phyloP scores from a whole-genome alignment of 2,329 filamentous ascomycete genomes.

The Zymoseptoria brevis region DNA sequence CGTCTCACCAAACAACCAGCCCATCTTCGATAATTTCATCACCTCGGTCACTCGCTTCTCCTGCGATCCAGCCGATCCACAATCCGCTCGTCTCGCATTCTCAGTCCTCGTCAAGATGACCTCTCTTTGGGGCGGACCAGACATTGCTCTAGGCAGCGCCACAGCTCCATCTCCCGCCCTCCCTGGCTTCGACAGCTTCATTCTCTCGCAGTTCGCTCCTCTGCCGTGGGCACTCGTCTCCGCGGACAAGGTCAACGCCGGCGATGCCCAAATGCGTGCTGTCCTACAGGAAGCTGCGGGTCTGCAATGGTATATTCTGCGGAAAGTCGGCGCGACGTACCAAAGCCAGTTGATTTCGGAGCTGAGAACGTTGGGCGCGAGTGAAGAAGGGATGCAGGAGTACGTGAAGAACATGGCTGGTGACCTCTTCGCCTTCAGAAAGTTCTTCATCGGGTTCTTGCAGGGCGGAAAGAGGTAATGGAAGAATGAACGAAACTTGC shows the following conservation, averaged over 20 bases:
- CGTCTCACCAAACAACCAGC: conserved; percentile 83
- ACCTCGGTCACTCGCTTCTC: conserved; percentile 77
- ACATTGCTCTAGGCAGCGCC: conserved; percentile 45
- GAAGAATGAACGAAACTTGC: not conserved
- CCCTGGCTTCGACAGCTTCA: conserved; percentile 85
- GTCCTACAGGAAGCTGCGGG: conserved; percentile 81
- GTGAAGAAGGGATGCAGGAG: conserved; percentile 54
- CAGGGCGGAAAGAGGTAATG: conserved; percentile 21
- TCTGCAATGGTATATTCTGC: conserved; percentile 81
- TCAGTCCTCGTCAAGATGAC: conserved; percentile 77
- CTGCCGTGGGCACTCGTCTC: conserved; percentile 83
- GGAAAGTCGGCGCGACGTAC: conserved; percentile 79
- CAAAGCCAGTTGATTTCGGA: conserved; percentile 59
- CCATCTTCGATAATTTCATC: conserved; percentile 80
- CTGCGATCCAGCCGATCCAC: conserved; percentile 62
- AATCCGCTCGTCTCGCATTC: conserved; percentile 67
- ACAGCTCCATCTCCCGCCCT: conserved; percentile 50
- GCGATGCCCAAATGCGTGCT: conserved; percentile 81
- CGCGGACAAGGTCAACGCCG: conserved; percentile 69
- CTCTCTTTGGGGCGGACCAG: conserved; percentile 80
- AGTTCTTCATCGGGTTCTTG: conserved; percentile 40
- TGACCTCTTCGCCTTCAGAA: conserved; percentile 38
- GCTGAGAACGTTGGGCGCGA: conserved; percentile 57
- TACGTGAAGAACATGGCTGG: conserved; percentile 52
- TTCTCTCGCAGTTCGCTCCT: conserved; percentile 80